Base-by-base conservation (phyloP, 768 basidiomycete species). In the Asterophora lycoperdoides region DNA sequence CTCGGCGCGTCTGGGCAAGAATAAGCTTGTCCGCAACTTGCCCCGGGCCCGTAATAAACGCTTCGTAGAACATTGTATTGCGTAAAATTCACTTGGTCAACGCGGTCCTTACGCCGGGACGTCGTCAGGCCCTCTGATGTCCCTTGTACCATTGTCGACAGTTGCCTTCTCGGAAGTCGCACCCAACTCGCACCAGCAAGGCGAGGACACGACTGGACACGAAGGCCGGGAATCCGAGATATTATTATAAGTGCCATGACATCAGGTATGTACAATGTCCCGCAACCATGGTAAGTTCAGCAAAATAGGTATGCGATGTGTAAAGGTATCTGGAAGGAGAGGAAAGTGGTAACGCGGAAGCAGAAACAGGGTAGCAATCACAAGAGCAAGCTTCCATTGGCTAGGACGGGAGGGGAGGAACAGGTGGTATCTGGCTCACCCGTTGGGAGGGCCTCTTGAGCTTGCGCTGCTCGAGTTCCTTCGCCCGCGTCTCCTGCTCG, bases 401-500 rank as follows among this genome's bases (percentile, higher is more conserved):
- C 39, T 48, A 51, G 17, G 49, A 18, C 20, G 73, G 73, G 29
- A 74, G 54, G 5, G 70, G 65, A 18, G 75, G 74, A 14, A 76
- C 59, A 8, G 68, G 60, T 20, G 73, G 71, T 39, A 68, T 58
- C 44, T 65, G 60, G 49, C 65, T 68, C 19, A 56, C 48, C 20
- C 65, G 58, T 43, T 64, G 62, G 17, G 61, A 59, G 8, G 76
- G 74, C 45, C 86, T 76, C 59, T 79, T 80, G 32, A 76, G 64
- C 63, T 77, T 84, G 55, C 81, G 79, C 54, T 76, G 70, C 58
- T 80, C 77, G 10, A 72, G 68, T 52, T 81, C 82, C 51, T 77
- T 78, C 42, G 80, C 78, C n/a, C 83, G 78, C 46, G 79, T 75
- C 61, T 91, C 86, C 56, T 87, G 86, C 61, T 93, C 89, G 4